Base-by-base conservation (phyloP, 1,284 basidiomycete genomes). In the Pholiota adiposa region DNA sequence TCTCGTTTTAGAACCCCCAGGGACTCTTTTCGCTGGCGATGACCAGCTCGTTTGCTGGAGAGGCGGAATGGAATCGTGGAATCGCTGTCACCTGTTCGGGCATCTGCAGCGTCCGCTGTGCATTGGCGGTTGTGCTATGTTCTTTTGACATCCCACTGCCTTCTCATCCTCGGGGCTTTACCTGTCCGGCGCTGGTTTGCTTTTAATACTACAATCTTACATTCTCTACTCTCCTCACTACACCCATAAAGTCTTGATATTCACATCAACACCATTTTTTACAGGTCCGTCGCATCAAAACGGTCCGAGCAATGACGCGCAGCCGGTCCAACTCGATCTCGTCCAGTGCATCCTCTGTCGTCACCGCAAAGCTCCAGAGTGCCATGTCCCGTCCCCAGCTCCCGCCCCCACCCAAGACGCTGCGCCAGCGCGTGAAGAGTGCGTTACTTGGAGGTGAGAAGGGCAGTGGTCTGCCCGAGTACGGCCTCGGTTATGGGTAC, bases 401-500 rank as follows among this genome's bases (percentile, higher is more conserved):
- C 1, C 56, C 70, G 41, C 34, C 66, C 12, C 46, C 58, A 46
- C 61, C 65, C 53, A 61, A 59, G 63, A 62, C 67, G 54, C 58
- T 61, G 51, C 63, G 79, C 38, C 76, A 82, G 61, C 78, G 80
- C 55, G 68, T 85, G 40, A 85, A 83, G 1, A 77, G 75, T 27
- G 75, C 79, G 5, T 65, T 90, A 19, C 74, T 91, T 27, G 89
- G 89, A 29, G 89, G 88, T 7, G 84, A 85, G 60, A 92, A 92
- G 69, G 89, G 89, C 2, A 83, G 85, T 1, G 78, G 83, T 58
- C 71, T 88, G 40, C 76, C 70, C 23, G 68, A 71, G 46, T 68
- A 73, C 70, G 67, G 51, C 62, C 61, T 63, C 64, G 25, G 50
- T 48, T 58, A 56, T 46, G 86, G 85, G 44, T 56, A 54, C 46